phyloP scores from a whole-genome alignment of 495 filamentous ascomycete genomes.

The Penicillium cinerascens region DNA sequence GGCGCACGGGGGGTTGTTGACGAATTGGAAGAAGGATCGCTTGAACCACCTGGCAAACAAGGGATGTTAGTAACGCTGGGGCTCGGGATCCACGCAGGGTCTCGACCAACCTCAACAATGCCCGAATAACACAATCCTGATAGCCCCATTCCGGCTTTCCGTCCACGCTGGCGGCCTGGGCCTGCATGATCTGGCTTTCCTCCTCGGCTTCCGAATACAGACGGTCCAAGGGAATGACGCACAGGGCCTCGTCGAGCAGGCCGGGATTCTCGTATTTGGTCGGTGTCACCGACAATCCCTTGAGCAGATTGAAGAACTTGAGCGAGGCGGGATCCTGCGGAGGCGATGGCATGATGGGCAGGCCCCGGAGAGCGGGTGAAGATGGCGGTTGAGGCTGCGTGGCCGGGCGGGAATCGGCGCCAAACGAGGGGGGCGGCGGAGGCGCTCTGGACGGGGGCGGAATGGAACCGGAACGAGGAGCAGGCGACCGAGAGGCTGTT shows the following conservation, averaged over 20 bases:
- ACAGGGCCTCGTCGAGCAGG: conserved; percentile 86
- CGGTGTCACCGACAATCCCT: conserved; percentile 77
- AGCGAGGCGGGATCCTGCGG: conserved; percentile 70
- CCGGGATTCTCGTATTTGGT: conserved; percentile 96
- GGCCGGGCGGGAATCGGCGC: conserved; percentile 33
- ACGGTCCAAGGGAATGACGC: conserved; percentile 80
- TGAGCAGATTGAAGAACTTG: conserved; percentile 80
- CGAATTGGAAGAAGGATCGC: conserved; percentile 88
- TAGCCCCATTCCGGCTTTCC: conserved; percentile 93
- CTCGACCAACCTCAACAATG: conserved; percentile 64
- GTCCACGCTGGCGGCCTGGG: conserved; percentile 79
- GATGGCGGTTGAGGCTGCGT: conserved; percentile 44
- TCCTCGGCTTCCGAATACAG: conserved; percentile 94
- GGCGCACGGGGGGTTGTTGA: conserved; percentile 89
- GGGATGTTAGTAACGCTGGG: conserved; percentile 20
- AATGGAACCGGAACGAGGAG: conserved; percentile 33
- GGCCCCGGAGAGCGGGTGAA: conserved; percentile 58
- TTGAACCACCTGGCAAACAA: conserved; percentile 79
- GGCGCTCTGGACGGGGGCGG: conserved; percentile 43
- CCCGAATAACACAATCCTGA: conserved; percentile 93
- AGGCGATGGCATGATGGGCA: conserved; percentile 77
- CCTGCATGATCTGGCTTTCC: conserved; percentile 79
- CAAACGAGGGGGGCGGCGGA: conserved; percentile 32
- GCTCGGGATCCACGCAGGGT: not conserved
- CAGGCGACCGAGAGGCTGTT: conserved; percentile 50